Evolutionary conservation across 2,329 filamentous ascomycete genomes (phyloP).

Genomic region (Cladobotryum mycophilum): DNA sequence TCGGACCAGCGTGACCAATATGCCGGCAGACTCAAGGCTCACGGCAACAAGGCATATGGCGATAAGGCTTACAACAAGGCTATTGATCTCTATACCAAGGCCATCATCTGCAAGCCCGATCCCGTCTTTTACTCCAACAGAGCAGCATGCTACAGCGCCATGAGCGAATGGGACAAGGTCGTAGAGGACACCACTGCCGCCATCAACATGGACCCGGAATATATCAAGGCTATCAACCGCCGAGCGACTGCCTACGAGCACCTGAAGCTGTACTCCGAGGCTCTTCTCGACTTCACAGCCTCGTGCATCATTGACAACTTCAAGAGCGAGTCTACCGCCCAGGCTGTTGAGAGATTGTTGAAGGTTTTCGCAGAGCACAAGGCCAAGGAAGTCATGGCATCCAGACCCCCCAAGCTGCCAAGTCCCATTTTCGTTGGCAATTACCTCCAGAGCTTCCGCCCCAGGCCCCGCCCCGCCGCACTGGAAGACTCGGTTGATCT

Average conservation of each 20-base stretch:
- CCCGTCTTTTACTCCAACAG: slow-evolving; percentile 99
- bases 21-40: slow-evolving; percentile 86
- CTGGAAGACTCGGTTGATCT: slow-evolving; percentile 78
- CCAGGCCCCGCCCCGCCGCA: slow-evolving; percentile 70
- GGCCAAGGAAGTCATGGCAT: slow-evolving; percentile 80
- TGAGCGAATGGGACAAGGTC: slow-evolving; percentile 89
- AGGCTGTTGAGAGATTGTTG: slow-evolving; percentile 84
- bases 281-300: slow-evolving; percentile 93
- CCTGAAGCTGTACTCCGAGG: slow-evolving; percentile 83
- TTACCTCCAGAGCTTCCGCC: slow-evolving; percentile 97
- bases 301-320: slow-evolving; percentile 99
- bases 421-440: slow-evolving; percentile 97
- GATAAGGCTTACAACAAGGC: slow-evolving; percentile 89
- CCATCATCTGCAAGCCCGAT: slow-evolving; percentile 93
- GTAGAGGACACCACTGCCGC: slow-evolving; percentile 95
- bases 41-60: slow-evolving; percentile 93
- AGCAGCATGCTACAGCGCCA: slow-evolving; percentile 92
- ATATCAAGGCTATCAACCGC: slow-evolving; percentile 96
- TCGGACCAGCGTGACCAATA: slow-evolving; percentile 74
- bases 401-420: slow-evolving; percentile 80
- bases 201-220: slow-evolving; percentile 87
- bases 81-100: slow-evolving; percentile 91
- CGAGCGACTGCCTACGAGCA: slow-evolving; percentile 96
- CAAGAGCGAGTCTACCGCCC: slow-evolving; percentile 81
- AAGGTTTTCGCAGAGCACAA: slow-evolving; percentile 97